Evolutionary conservation across 805 yeast genomes (phyloP).

Genomic region (Saccharomycopsis sp.): DNA sequence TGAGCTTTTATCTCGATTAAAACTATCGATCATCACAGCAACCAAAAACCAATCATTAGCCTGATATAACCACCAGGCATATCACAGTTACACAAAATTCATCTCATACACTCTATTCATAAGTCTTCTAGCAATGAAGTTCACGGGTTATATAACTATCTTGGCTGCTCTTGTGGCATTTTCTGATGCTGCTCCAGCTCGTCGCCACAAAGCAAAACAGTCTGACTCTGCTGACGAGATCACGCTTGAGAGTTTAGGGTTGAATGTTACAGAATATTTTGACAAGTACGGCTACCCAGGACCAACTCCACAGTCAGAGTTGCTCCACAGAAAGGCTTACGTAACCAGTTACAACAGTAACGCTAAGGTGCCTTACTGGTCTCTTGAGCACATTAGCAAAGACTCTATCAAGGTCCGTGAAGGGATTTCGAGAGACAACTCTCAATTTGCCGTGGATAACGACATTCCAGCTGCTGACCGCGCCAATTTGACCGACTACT

Average conservation of each 20-base stretch:
- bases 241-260: constrained; percentile 10
- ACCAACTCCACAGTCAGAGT: constrained; percentile 53
- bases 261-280: constrained; percentile 31
- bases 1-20: background rate
- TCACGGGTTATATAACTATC: background rate
- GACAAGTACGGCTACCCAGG: constrained; percentile 78
- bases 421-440: constrained; percentile 11
- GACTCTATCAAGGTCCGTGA: constrained; percentile 11
- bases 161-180: background rate
- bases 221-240: background rate
- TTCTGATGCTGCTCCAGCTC: background rate
- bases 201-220: background rate
- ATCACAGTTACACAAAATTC: too few relatives aligned
- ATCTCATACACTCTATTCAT: too few relatives aligned
- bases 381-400: constrained; percentile 16
- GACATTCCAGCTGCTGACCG: constrained; percentile 12
- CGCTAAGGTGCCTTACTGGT: constrained; percentile 60
- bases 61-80: too few relatives aligned
- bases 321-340: constrained; percentile 54
- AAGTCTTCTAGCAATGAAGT: background rate
- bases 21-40: background rate
- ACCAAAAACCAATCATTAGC: background rate
- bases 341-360: constrained; percentile 64
- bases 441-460: constrained; percentile 12
- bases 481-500: constrained; percentile 45